Conservation (phyloP, 1,284 basidiomycete species). For the Heliocybe sulcata region DNA sequence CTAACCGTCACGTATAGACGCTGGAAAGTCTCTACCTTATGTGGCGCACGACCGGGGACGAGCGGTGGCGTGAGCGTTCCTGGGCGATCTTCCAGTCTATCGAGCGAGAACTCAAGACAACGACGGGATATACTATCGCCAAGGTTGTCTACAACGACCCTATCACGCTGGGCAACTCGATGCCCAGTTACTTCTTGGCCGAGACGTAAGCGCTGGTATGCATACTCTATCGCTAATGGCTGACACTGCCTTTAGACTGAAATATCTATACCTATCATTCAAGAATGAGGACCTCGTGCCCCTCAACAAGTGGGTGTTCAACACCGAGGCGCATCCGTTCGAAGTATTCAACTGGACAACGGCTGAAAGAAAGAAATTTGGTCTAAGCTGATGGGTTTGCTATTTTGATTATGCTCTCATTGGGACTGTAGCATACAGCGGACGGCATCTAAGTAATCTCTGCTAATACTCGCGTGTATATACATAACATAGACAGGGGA, state of each 20-base stretch:
- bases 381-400: slow-evolving; percentile 12
- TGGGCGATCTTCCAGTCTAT: slow-evolving; percentile 73
- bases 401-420: not conserved
- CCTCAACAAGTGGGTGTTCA: slow-evolving; percentile 74
- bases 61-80: slow-evolving; percentile 67
- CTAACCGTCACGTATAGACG: slow-evolving; percentile 31
- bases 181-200: slow-evolving; percentile 71
- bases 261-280: slow-evolving; percentile 64
- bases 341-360: slow-evolving; percentile 66
- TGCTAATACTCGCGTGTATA: not conserved
- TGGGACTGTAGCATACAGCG: not conserved
- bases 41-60: slow-evolving; percentile 65
- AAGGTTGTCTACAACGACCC: slow-evolving; percentile 34
- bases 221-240: slow-evolving; percentile 5
- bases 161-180: slow-evolving; percentile 37
- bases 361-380: slow-evolving; percentile 35
- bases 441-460: not conserved
- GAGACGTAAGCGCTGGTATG: slow-evolving; percentile 43
- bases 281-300: slow-evolving; percentile 50
- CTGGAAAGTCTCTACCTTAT: slow-evolving; percentile 64
- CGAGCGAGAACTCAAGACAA: slow-evolving; percentile 46
- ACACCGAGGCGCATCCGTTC: slow-evolving; percentile 80
- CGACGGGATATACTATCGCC: slow-evolving; percentile 53
- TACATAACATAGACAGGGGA: not conserved
- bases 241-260: slow-evolving; percentile 33